phyloP scores from a whole-genome alignment of 768 basidiomycete genomes.

The Botryobasidium botryosum region DNA sequence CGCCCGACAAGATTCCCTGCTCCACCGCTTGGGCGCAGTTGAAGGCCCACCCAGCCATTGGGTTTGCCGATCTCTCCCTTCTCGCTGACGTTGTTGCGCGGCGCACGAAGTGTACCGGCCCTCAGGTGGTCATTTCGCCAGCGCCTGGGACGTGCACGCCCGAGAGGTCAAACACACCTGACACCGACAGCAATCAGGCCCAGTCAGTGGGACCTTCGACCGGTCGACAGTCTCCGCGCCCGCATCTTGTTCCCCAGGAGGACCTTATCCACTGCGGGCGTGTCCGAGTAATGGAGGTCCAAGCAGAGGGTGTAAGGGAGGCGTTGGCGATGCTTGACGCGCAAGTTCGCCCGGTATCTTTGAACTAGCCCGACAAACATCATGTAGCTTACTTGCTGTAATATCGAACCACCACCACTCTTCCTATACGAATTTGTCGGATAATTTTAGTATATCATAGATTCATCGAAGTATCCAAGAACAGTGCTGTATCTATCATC shows the following conservation, averaged over 20 bases:
- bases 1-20: slow-evolving; percentile 60
- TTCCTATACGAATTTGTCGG: too few relatives aligned
- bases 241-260: slow-evolving; percentile 39
- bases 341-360: too few relatives aligned
- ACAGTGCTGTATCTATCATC: not conserved
- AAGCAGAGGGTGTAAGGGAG: slow-evolving; percentile 53
- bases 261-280: slow-evolving; percentile 46
- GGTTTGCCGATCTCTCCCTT: slow-evolving; percentile 65
- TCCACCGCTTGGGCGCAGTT: slow-evolving; percentile 72
- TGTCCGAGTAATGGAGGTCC: slow-evolving; percentile 44
- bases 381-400: too few relatives aligned
- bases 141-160: slow-evolving; percentile 22
- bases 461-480: too few relatives aligned
- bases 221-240: slow-evolving; percentile 20
- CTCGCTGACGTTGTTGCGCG: slow-evolving; percentile 83
- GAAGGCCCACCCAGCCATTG: slow-evolving; percentile 77
- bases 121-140: slow-evolving; percentile 42
- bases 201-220: slow-evolving; percentile 35
- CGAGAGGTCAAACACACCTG: not conserved
- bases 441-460: too few relatives aligned
- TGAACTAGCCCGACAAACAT: too few relatives aligned
- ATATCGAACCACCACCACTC: too few relatives aligned
- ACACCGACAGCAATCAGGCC: slow-evolving; percentile 21
- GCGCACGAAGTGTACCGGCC: slow-evolving; percentile 58
- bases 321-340: slow-evolving; percentile 59